Base-by-base conservation (phyloP, 2,329 filamentous ascomycete genomes). In the Zasmidium citrigriseum region DNA sequence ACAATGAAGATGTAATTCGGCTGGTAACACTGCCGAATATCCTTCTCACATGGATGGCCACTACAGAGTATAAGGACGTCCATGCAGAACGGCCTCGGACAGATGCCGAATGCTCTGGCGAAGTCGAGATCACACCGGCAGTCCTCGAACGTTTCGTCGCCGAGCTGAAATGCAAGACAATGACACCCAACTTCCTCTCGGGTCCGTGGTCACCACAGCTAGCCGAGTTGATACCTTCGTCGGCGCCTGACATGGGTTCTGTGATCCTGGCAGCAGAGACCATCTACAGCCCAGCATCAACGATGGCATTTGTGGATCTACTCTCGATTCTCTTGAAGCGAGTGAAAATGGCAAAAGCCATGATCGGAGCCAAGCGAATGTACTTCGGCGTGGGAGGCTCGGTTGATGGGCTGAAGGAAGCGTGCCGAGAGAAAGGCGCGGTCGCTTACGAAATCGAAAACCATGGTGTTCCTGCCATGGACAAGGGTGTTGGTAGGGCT, bases 331-430 rank as follows among this genome's bases (percentile, higher is more conserved):
- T 90, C 16, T 75, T 92, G 46, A 68, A 69, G 46, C 66, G 76
- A 14, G 78, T 86, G 51, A 77, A 80, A 52, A 76, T 77, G 52
- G 84, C 86, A 0, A 83, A 82, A 50, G 86, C 88, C 1, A 77
- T 91, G 20, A 82, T 93, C 4, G 90, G 84, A 2, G 90, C 90
- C 1, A 95, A 95, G 77, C 84, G 85, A 64, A 81, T 93, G 11
- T 95, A 95, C 74, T 95, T 95, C 74, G 90, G 90, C 2, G 90
- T 95, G 4, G 90, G 90, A 0, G 90, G 90, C 0, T 92, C 89
- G 20, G 82, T 95, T 21, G 88, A 91, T 71, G 89, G 90, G 64
- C 91, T 95, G 66, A 75, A 79, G 57, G 73, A 75, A 49, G 76
- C 75, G 52, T 79, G 76, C 64, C 68, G 72, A 22, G 71, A 71